Base-by-base conservation (phyloP, 2,329 filamentous ascomycete genomes). In the Gnomoniopsis smithogilvyi region DNA sequence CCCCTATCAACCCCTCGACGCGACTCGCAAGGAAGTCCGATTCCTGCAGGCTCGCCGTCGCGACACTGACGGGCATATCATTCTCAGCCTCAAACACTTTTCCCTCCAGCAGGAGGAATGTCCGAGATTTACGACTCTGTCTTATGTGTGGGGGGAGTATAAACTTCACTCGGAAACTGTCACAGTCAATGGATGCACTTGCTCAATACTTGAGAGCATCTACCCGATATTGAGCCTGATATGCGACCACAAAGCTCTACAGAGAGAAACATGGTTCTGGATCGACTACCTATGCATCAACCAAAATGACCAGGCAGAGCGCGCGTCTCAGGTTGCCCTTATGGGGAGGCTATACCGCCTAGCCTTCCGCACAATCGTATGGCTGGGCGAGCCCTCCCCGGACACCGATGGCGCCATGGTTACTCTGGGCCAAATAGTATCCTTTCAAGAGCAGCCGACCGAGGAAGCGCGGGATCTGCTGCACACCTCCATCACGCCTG, bases 241-340 rank as follows among this genome's bases (percentile, higher is more conserved):
- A 6, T 50, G 45, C 21, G 53, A 56, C 33, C 3, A 38, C 33
- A n/a, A 21, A 4, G 14, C 12, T 4, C 30, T 38, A 4, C 15
- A 36, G 12, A n/a, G 19, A 6, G 30, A 50, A 2, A 10, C 2
- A 3, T 56, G 33, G n/a, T 56, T 56, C 45, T 56, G 45, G 53
- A 56, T 56, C 10, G 46, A 49, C 22, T 56, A 41, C 19, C 26
- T 56, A 15, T 56, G 53, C 36, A 56, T 56, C 21, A 47, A 56
- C 43, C 53, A 49, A 17, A 14, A 19, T 8, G 43, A 49, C 14
- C 12, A 2, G 33, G 11, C 6, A 10, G 53, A 56, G 34, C 45
- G 33, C 6, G 22, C 43, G 6, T 3, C 14, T 8, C 45, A 56
- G 53, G 53, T 49, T 3, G 19, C 45, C 19, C 53, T 56, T 17